Base-by-base conservation (phyloP, 2,329 filamentous ascomycete genomes). In the Stagonosporopsis chrysanthemi region DNA sequence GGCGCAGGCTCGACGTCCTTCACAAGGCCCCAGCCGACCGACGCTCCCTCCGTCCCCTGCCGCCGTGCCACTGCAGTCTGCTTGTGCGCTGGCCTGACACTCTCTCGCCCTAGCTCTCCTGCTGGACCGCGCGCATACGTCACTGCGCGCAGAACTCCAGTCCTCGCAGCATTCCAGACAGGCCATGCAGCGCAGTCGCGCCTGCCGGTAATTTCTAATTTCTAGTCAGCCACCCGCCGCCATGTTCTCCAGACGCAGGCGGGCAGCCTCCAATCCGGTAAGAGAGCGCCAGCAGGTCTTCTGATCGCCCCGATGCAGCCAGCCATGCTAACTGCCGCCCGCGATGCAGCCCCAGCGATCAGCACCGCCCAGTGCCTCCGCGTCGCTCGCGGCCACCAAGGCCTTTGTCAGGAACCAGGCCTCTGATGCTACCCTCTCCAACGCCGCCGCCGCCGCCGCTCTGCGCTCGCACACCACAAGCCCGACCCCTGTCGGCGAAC, bases 391-490 rank as follows among this genome's bases (percentile, higher is more conserved):
- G 54, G 92, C 93, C 58, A 87, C 87, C 59, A 89, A 90, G 75
- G 93, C 92, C 56, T 96, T 94, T 77, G 83, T 89, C 71, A 87
- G 85, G 66, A 87, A 84, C 70, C 83, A 86, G 75, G 77, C 84
- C 67, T 84, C 88, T 66, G 85, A 84, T 75, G 81, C 80, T 58
- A 87, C 86, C 56, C 83, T 97, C 40, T 96, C 93, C 38, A 89
- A 90, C 33, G 91, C 93, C 6, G 94, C 94, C 12, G 93, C 94
- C 6, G 92, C 92, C 15, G 88, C 92, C 26, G 93, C 93, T 43
- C 83, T 98, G 56, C 88, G 89, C 71, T 90, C 89, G 42, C 86
- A 90, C 65, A 88, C 91, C 9, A 88, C 88, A 48, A 88, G 90
- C 2, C 92, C 92, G 22, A 94, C 88, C 48, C 88, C 88, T 66